These are phyloP conservation scores for Rhizoctonia solani DNA, from an alignment of 1,284 basidiomycete species.

Conservation along the genomic window DNA sequence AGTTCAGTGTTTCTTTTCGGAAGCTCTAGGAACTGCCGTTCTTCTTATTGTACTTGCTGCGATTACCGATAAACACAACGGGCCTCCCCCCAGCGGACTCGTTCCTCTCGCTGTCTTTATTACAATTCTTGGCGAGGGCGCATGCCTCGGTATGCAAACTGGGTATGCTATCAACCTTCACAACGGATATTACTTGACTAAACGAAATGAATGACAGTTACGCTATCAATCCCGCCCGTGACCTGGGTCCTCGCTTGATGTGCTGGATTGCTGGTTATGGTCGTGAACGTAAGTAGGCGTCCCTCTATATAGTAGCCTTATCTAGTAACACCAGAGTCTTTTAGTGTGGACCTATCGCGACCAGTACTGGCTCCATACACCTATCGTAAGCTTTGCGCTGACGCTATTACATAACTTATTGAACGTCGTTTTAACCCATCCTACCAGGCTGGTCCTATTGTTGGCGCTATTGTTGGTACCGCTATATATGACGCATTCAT, in stretches of 20 bases:
- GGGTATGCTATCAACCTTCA: slow-evolving; percentile 39
- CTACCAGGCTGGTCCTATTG: slow-evolving; percentile 40
- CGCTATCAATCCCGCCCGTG: slow-evolving; percentile 67
- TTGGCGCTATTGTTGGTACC: slow-evolving; percentile 45
- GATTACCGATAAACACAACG: slow-evolving; percentile 54
- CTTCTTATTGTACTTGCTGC: slow-evolving; percentile 55
- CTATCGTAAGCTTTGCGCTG: slow-evolving; percentile 49
- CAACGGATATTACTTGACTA: not conserved
- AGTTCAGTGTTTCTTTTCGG: slow-evolving; percentile 34
- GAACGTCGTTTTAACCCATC: too few species aligned
- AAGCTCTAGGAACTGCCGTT: slow-evolving; percentile 63
- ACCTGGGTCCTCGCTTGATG: slow-evolving; percentile 63
- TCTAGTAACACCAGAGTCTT: slow-evolving; percentile 35
- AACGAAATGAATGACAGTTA: slow-evolving; percentile 34
- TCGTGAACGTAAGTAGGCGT: slow-evolving; percentile 42
- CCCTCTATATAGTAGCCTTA: slow-evolving; percentile 39
- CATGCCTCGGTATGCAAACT: slow-evolving; percentile 62
- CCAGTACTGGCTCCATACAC: slow-evolving; percentile 80
- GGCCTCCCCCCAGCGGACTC: slow-evolving; percentile 54
- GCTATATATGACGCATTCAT: slow-evolving; percentile 46
- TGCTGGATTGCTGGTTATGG: slow-evolving; percentile 67
- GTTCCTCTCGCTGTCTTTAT: slow-evolving; percentile 61
- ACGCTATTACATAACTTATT: not conserved
- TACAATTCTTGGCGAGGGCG: slow-evolving; percentile 58
- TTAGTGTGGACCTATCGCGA: slow-evolving; percentile 41